A percentile compares a stretch with the other conserved stretches of the same genome.
phyloP scores from a whole-genome alignment of 129 eudicot genomes.

The Glebionis coronaria region DNA sequence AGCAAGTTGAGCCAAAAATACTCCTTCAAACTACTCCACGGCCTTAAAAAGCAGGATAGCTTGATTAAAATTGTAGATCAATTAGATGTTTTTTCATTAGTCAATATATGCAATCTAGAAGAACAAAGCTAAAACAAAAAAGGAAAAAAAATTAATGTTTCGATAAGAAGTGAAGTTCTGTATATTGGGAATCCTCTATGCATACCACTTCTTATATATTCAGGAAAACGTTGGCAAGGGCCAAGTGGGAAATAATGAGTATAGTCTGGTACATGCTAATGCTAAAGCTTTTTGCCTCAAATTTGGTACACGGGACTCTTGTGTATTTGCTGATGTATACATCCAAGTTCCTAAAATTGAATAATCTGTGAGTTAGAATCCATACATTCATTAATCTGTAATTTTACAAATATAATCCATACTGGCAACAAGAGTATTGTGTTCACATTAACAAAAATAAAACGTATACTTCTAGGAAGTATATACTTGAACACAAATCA shows the following conservation, averaged over 20 bases:
- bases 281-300: slow-evolving; percentile 11
- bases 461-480: not conserved
- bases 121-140: not conserved
- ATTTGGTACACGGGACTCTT: slow-evolving; percentile 8
- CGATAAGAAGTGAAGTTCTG: not conserved
- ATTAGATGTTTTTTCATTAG: not conserved
- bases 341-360: slow-evolving; percentile 21
- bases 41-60: not conserved
- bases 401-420: not conserved
- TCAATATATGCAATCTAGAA: slow-evolving; percentile 1
- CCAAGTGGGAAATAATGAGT: slow-evolving; percentile 3
- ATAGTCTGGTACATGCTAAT: not conserved
- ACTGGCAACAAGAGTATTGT: not conserved
- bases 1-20: too few relatives aligned
- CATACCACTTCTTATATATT: not conserved
- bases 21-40: not conserved
- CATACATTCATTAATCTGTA: not conserved
- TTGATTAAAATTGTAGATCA: not conserved
- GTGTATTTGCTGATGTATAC: not conserved
- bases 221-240: not conserved
- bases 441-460: not conserved
- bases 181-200: not conserved
- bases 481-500: not conserved
- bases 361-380: not conserved
- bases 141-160: too few relatives aligned